Base-by-base conservation (phyloP, 768 basidiomycete genomes). In the Trametes cinnabarina region DNA sequence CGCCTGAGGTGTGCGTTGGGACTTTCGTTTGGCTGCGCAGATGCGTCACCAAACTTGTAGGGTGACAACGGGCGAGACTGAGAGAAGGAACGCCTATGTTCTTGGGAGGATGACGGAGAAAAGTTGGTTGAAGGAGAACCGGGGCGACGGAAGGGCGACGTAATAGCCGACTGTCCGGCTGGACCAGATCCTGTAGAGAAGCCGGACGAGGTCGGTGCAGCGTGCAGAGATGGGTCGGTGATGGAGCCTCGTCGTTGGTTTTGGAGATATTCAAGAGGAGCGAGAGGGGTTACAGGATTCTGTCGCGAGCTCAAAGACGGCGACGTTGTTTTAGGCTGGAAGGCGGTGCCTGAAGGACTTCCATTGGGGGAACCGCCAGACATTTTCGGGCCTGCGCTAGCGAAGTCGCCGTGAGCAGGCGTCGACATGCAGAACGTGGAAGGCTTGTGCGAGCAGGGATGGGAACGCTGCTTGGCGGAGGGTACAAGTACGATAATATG, bases 161-260 rank as follows among this genome's bases (percentile, higher is more conserved):
- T 66, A 68, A 47, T 59, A 46, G 22, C 66, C 59, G 53, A 52
- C 20, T 57, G 50, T 17, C 25, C 55, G 4, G 65, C 55, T 42
- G 58, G 9, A 51, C 51, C 50, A 47, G 59, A 25, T 3, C 7
- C 30, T 7, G 30, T 12, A 32, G 57, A 55, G 46, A 64, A 60
- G 60, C 61, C 57, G 50, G 47, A 69, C 57, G 60, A 65, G 52
- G 57, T 57, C 0, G 72, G 69, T 4, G 78, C 72, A 58, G 85
- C 84, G 73, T 90, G 88, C 48, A 91, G 78, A 40, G 86, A 85
- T 3, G 90, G 90, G 76, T 92, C 91, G 8, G 90, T 90, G 68
- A 90, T 87, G 2, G 91, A 92, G 58, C 88, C 88, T 57, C 89
- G 76, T n/a, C 90, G 82, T 68, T 91, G 90, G 53, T 81, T 89